Percentiles rank a stretch among this genome's conserved stretches.
phyloP scores from a whole-genome alignment of 73 alveolate species.

The Paramecium primaurelia region DNA sequence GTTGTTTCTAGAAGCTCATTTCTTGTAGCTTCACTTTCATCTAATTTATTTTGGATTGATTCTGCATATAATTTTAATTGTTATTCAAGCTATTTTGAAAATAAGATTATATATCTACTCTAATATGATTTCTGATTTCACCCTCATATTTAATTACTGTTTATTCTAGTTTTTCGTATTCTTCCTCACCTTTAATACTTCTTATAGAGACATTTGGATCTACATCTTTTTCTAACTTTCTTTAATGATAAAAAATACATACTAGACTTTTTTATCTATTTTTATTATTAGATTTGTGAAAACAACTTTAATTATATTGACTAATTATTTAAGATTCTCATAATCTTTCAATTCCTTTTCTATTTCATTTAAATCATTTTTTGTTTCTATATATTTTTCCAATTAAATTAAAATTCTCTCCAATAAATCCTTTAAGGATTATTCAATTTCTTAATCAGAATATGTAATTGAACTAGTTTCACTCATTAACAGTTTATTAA shows the following conservation, averaged over 20 bases:
- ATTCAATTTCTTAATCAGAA: constrained; percentile 10
- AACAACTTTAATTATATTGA: constrained; percentile 6
- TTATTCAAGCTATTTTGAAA: not conserved
- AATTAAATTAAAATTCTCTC: constrained; percentile 7
- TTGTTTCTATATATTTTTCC: not conserved
- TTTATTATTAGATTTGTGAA: constrained; percentile 7
- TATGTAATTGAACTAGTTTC: not conserved
- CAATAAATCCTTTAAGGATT: constrained; percentile 1
- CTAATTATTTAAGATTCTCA: not conserved
- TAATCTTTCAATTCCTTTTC: constrained; percentile 37
- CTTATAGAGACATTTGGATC: not conserved
- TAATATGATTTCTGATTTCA: constrained; percentile 30
- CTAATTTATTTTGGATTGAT: not conserved
- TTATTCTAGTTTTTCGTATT: constrained; percentile 28
- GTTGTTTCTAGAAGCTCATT: constrained; percentile 8
- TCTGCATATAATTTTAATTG: constrained; percentile 38
- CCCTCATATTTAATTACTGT: constrained; percentile 7
- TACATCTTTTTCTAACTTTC: not conserved
- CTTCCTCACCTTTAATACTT: constrained; percentile 5
- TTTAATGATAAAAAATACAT: not conserved
- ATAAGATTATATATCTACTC: not conserved
- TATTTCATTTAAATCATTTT: constrained; percentile 2
- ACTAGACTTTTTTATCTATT: constrained; percentile 13
- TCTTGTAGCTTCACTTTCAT: constrained; percentile 16
- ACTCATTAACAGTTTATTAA: not conserved